Base-by-base conservation (phyloP, 2,329 filamentous ascomycete genomes). In the Botryosphaeria agaves region DNA sequence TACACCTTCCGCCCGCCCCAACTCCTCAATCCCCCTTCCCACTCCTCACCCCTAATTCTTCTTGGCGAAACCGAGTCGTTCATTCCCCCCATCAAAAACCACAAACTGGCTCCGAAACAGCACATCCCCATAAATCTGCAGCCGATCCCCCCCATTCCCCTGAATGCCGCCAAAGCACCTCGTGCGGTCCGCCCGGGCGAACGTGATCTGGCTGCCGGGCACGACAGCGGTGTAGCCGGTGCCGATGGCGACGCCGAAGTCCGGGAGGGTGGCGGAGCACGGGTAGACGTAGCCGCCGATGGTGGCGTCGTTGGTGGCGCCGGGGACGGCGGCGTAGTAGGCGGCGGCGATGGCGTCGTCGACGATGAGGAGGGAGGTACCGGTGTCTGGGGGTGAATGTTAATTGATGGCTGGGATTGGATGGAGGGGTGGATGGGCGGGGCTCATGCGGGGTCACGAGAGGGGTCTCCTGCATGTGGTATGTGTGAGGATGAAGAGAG, bases 131-230 rank as follows among this genome's bases (percentile, higher is more conserved):
- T 85, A 68, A 45, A 91, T 82, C 33, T 64, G 70, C 37, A 75
- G 62, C 5, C 62, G 62, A 28, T 76, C 51, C n/a, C 62, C 66
- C 1, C 51, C 44, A 41, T 66, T 61, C 38, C 54, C 62, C 60
- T 89, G 82, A 38, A 91, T 66, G 29, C 80, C 82, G 32, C 81
- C 81, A 49, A 70, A 85, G 62, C 82, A 89, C 33, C 43, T 52
- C 19, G 41, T 42, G 6, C 44, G 35, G 7, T 45, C 40, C 29
- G 57, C 36, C 5, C 61, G 55, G 0, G 61, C 51, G 42, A 62
- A 69, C 48, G 69, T 72, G 53, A 73, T 61, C 47, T 63, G 58
- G 28, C 51, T 48, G 18, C 66, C 68, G 3, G 67, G 63, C 12
- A 72, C 52, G 15, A 56, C 56, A 39, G 64, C 64, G 17, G 53